phyloP scores from a whole-genome alignment of 2,329 filamentous ascomycete species.

The Cladosporium colombiae region DNA sequence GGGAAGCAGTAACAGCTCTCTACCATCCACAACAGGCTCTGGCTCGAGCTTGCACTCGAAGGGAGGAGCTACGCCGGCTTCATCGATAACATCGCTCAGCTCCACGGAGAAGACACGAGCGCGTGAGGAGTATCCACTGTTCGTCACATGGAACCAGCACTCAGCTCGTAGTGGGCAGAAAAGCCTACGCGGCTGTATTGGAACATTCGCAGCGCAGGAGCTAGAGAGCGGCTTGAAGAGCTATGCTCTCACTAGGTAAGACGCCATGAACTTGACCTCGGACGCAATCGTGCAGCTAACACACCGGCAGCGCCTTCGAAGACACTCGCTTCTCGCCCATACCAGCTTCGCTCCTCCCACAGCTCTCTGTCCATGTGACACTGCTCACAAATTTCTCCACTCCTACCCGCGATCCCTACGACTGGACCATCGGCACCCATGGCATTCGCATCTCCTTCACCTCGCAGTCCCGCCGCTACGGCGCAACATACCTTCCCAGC shows the following conservation, averaged over 20 bases:
- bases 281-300: conserved; percentile 15
- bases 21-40: conserved; percentile 29
- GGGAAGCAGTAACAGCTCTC: conserved; percentile 34
- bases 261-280: conserved; percentile 17
- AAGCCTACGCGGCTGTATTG: conserved; percentile 87
- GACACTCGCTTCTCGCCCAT: conserved; percentile 64
- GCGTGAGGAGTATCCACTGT: conserved; percentile 64
- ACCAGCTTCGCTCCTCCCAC: conserved; percentile 65
- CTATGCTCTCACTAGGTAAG: conserved; percentile 79
- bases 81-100: conserved; percentile 23
- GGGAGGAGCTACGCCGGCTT: conserved; percentile 15
- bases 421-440: conserved; percentile 86
- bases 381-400: conserved; percentile 67
- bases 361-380: conserved; percentile 72
- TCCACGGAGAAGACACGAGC: conserved; percentile 6
- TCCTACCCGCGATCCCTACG: conserved; percentile 63
- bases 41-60: conserved; percentile 13
- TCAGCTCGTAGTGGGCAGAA: conserved; percentile 58
- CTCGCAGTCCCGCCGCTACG: conserved; percentile 71
- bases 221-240: conserved; percentile 71
- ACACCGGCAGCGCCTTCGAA: conserved; percentile 57
- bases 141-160: conserved; percentile 91
- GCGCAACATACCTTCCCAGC: conserved; percentile 88
- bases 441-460: conserved; percentile 84
- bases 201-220: conserved; percentile 81